Evolutionary conservation across 2,329 filamentous ascomycete genomes (phyloP), one percentile per base, ranked within the genome.

Genomic region (Nothophaeocryptopus gaeumannii): DNA sequence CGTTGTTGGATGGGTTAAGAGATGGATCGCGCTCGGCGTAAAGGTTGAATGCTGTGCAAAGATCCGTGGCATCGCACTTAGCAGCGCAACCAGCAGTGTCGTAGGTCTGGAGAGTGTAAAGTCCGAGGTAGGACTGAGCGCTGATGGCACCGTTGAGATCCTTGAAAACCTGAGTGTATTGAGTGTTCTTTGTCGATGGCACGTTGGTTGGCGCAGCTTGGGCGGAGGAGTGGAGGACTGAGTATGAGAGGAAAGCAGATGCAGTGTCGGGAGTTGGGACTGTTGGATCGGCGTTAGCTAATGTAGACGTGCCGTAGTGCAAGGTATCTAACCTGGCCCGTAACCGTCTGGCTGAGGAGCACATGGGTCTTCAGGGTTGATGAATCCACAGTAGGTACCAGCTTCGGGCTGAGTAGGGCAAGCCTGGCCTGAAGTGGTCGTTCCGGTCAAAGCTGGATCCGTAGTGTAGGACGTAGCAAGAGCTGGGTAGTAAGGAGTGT

Each of bases 311-410:
- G 20, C 20, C 3, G 20, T n/a, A 41, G 8, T n/a, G 9, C 11
- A 20, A 10, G 11, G 11, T 3, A 15, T 41, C 10, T 14, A 50
- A 40, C 20, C 20, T 26, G 69, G 69, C 8, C 65, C 68, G 41
- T 66, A 64, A 14, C 62, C 66, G 45, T 69, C 64, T 11, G 68
- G 67, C 52, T 71, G 68, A 48, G 66, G 61, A 15, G 67, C 63
- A 53, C 68, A 72, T 39, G 67, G 58, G 41, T 70, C 68, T 16
- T 67, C 57, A 7, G 68, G 68, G 52, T 70, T 70, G 58, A 69
- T 66, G 55, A 70, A 70, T 15, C 68, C 67, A 40, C 67, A 68
- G 58, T 61, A 68, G 7, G 66, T 69, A 16, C 66, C 66, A 10
- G 55, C 59, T 49, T 68, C 65, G 13, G 61, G 62, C 5, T 54